Conservation (phyloP, 2,329 filamentous ascomycete genomes). For the Plenodomus tracheiphilus region DNA sequence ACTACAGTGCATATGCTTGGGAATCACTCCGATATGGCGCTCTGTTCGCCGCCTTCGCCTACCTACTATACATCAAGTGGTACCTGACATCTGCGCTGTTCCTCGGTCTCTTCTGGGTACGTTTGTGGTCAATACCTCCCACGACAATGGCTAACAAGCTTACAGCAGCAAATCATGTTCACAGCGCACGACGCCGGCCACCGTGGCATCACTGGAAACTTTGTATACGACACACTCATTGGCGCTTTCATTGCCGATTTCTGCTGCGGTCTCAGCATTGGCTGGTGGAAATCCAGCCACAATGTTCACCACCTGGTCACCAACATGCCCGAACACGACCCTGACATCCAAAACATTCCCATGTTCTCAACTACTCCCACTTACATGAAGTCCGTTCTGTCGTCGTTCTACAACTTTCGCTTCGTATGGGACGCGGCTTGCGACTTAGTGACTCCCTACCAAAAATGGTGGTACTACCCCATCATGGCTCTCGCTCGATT, state of each 20-base stretch:
- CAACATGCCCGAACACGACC: slow-evolving; percentile 59
- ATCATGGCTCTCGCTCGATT: slow-evolving; percentile 81
- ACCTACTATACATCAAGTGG: slow-evolving; percentile 55
- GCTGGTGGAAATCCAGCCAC: slow-evolving; percentile 72
- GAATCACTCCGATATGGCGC: slow-evolving; percentile 59
- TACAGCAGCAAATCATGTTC: slow-evolving; percentile 69
- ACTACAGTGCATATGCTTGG: slow-evolving; percentile 61
- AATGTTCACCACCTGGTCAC: slow-evolving; percentile 70
- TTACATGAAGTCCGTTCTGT: slow-evolving; percentile 72
- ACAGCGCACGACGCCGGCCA: slow-evolving; percentile 68
- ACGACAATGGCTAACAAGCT: slow-evolving; percentile 10
- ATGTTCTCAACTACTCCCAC: slow-evolving; percentile 86
- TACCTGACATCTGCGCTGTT: slow-evolving; percentile 62
- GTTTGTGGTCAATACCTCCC: slow-evolving; percentile 8
- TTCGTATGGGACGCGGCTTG: slow-evolving; percentile 79
- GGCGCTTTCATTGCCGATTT: slow-evolving; percentile 67
- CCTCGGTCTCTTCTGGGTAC: slow-evolving; percentile 65
- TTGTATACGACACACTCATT: slow-evolving; percentile 61
- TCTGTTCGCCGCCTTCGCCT: slow-evolving; percentile 56
- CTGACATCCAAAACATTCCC: slow-evolving; percentile 66
- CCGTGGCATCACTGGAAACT: slow-evolving; percentile 64
- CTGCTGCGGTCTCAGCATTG: slow-evolving; percentile 66
- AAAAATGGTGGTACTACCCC: slow-evolving; percentile 82
- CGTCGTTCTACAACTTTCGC: slow-evolving; percentile 80
- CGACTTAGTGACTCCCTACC: slow-evolving; percentile 69